Evolutionary conservation across 441 rosid species (phyloP), one percentile per base, ranked within the genome.

Genomic region (Rhodomyrtus psidioides): DNA sequence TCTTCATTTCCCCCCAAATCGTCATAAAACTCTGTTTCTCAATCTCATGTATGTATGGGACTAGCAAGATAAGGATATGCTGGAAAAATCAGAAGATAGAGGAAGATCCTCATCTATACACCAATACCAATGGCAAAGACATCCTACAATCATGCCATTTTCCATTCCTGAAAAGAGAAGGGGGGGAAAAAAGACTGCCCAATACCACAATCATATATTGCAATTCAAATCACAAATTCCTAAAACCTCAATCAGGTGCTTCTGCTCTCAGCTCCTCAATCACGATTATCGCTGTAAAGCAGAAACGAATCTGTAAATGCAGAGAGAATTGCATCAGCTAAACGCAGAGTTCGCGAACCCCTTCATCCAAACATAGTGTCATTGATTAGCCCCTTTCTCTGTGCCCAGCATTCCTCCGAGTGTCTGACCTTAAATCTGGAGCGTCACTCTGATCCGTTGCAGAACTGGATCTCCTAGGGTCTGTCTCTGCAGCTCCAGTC

Each of bases 361-460:
- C 17, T 74, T n/a, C 16, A 23, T 74, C 51, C 51, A 39, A 74
- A 44, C 81, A 65, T 34, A 74, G 51, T 23, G 51, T 39, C 79
- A n/a, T 70, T 42, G 79, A 53, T 82, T 57, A 82, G 84, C 60
- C 84, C 84, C 60, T 30, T 21, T 82, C 60, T 82, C 90, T 89
- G 86, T 12, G 54, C 65, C 74, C 75, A 85, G 84, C 84, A 57
- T 75, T 88, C 83, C 88, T 87, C 86, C 84, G 81, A 51, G 86
- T 55, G 12, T 89, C 91, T 55, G 83, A 89, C 87, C 87, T 88
- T 55, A 85, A 83, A 83, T 89, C 92, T 34, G 87, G 90, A 87
- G 88, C 86, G 7, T 94, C 94, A 49, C 93, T 94, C 85, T 58
- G 89, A 85, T 93, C 92, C 2, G 88, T 86, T 46, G 90, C 95